Evolutionary conservation across 768 basidiomycete species (phyloP).

Genomic region (Clathrus columnatus): DNA sequence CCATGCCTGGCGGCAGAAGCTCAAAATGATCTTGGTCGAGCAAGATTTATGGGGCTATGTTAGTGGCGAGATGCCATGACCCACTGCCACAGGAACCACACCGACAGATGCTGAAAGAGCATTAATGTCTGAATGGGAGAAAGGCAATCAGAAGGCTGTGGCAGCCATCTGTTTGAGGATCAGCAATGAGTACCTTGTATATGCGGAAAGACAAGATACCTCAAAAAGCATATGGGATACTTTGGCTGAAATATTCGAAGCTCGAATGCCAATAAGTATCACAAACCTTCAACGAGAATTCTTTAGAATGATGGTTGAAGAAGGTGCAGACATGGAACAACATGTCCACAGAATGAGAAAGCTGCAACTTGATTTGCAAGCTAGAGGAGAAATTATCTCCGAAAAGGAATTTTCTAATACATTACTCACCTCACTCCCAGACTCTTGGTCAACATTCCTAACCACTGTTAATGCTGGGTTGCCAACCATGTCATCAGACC

Average conservation of each 20-base stretch:
- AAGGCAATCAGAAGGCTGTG: constrained; percentile 24
- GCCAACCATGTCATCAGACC: constrained; percentile 12
- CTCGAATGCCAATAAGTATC: constrained; percentile 21
- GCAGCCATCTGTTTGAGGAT: constrained; percentile 24
- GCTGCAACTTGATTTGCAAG: constrained; percentile 18
- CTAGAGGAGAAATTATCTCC: constrained; percentile 16
- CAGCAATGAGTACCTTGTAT: constrained; percentile 22
- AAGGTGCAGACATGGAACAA: constrained; percentile 24
- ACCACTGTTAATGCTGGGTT: constrained; percentile 16
- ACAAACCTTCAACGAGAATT: constrained; percentile 21
- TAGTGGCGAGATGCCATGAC: too few species aligned
- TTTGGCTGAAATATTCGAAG: constrained; percentile 23
- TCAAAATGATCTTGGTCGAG: too few species aligned
- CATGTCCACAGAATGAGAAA: constrained; percentile 23
- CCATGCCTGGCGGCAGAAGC: too few species aligned
- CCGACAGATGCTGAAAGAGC: neutral
- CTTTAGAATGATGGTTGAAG: constrained; percentile 20
- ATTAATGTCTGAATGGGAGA: constrained; percentile 18
- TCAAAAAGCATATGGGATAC: constrained; percentile 23
- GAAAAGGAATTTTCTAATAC: constrained; percentile 26
- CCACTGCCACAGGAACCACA: too few species aligned
- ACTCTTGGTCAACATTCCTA: constrained; percentile 27
- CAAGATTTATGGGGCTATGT: too few species aligned
- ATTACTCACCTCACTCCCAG: constrained; percentile 25
- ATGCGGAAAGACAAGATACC: constrained; percentile 20